Evolutionary conservation across 495 filamentous ascomycete genomes (phyloP), one percentile per base, ranked within the genome.

Genomic region (Amniculicola lignicola): DNA sequence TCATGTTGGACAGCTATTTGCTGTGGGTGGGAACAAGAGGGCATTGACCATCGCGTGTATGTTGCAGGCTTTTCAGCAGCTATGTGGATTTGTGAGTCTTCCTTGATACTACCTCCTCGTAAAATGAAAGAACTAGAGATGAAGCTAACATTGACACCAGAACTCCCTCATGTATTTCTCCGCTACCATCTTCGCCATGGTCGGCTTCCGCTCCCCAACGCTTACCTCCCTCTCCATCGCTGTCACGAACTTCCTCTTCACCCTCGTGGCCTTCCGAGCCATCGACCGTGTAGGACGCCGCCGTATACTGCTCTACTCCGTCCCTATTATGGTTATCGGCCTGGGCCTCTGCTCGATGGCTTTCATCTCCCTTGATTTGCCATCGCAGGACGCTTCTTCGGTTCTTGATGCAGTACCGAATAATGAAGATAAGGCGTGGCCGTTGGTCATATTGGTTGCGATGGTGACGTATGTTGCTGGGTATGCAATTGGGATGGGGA

Each of bases 91-190:
- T 69, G 82, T 85, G 68, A 71, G 82, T 74, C 22, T 18, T 27
- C 31, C 36, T n/a, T 4, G 6, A 31, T 27, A 25, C 27, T 29
- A 46, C 15, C 31, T 15, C 36, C 28, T 12, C 56, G 43, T 15
- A 14, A 10, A 3, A 25, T 43, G 11, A 16, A 22, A 46, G 29
- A 16, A 35, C 33, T 21, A 47, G 2, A 14, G n/a, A 24, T 50
- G 23, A 38, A 25, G 22, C 46, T 36, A 59, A 38, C 23, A 18
- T 15, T 15, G 12, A 22, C 21, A 52, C 22, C 62, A 85, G 81
- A 95, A 95, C 71, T 86, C 85, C 40, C 77, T 96, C 11, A 96
- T 96, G 91, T 96, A 96, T 68, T 96, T 91, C 68, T 91, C 89
- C 5, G 88, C 89, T 3, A 95, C 90, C 4, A 89, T 96, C 25